These are phyloP conservation scores for Lophium mytilinum DNA, from an alignment of 495 filamentous ascomycete species.

Conservation along the genomic window DNA sequence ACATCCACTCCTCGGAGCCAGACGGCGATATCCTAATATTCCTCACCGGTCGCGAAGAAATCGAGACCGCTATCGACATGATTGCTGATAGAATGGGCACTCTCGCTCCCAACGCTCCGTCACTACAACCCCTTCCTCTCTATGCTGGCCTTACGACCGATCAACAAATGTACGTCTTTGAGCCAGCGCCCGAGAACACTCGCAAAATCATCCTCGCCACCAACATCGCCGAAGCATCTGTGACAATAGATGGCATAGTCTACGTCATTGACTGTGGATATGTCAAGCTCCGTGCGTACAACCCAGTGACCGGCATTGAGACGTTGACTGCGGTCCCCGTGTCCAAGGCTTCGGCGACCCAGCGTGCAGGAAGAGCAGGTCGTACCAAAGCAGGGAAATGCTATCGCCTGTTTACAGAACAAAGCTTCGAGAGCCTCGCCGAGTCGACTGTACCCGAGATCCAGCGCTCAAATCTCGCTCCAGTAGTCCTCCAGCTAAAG, in stretches of 20 bases:
- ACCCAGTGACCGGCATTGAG: conserved; percentile 83
- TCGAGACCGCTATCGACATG: conserved; percentile 30
- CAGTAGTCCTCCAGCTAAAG: conserved; percentile 86
- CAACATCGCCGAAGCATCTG: conserved; percentile 39
- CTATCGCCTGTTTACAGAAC: conserved; percentile 84
- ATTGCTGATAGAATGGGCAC: conserved; percentile 29
- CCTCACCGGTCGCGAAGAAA: conserved; percentile 37
- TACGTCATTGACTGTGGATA: conserved; percentile 48
- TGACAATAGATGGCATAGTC: conserved; percentile 37
- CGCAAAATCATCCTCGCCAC: conserved; percentile 36
- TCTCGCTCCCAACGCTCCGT: conserved; percentile 11
- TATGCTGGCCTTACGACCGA: conserved; percentile 36
- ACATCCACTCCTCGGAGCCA: conserved; percentile 80
- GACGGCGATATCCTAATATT: conserved; percentile 75
- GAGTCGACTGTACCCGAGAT: conserved; percentile 83
- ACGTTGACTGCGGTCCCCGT: conserved; percentile 79
- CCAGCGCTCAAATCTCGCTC: conserved; percentile 85
- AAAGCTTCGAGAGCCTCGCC: conserved; percentile 57
- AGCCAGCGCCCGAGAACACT: conserved; percentile 29
- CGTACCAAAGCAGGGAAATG: conserved; percentile 92
- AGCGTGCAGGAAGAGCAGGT: conserved; percentile 86
- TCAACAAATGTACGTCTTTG: conserved; percentile 38
- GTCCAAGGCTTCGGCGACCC: conserved; percentile 87
- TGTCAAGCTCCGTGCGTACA: conserved; percentile 84
- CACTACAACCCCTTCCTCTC: conserved; percentile 31